phyloP scores from a whole-genome alignment of 345 rosid genomes.

The Citrus trifoliata region DNA sequence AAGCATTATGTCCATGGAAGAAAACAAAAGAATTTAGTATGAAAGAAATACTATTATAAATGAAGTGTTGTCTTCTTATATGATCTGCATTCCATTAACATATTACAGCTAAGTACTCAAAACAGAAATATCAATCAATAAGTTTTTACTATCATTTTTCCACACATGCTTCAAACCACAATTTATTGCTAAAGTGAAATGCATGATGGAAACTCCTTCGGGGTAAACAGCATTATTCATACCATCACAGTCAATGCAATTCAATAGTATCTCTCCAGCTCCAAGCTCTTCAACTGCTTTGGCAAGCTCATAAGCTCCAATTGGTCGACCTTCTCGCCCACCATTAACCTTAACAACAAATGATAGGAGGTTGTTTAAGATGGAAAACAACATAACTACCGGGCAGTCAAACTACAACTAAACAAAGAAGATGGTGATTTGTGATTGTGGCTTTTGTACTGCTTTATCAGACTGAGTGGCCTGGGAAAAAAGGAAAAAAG shows the following conservation, averaged over 20 bases:
- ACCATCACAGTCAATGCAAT: constrained; percentile 99
- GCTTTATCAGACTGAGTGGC: background rate
- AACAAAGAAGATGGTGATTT: background rate
- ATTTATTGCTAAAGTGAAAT: background rate
- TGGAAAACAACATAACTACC: background rate
- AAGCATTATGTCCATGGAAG: background rate
- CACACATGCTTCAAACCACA: background rate
- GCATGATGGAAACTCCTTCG: background rate
- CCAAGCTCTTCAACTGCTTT: constrained; percentile 93
- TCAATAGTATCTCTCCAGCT: constrained; percentile 92
- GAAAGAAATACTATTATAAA: background rate
- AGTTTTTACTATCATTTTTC: background rate
- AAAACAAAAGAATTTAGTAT: background rate
- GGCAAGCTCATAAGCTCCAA: constrained; percentile 98
- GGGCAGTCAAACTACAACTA: background rate
- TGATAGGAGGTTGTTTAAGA: background rate
- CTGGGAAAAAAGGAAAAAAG: no score
- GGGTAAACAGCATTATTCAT: constrained; percentile 8
- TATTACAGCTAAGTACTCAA: background rate
- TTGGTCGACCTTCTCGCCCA: constrained; percentile 94
- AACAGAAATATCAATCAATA: background rate
- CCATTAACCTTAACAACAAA: constrained; percentile 67
- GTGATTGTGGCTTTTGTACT: background rate
- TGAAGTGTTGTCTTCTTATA: background rate
- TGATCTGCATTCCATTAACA: background rate